Evolutionary conservation across 768 basidiomycete species (phyloP).

Genomic region (Leccinellum albellum): DNA sequence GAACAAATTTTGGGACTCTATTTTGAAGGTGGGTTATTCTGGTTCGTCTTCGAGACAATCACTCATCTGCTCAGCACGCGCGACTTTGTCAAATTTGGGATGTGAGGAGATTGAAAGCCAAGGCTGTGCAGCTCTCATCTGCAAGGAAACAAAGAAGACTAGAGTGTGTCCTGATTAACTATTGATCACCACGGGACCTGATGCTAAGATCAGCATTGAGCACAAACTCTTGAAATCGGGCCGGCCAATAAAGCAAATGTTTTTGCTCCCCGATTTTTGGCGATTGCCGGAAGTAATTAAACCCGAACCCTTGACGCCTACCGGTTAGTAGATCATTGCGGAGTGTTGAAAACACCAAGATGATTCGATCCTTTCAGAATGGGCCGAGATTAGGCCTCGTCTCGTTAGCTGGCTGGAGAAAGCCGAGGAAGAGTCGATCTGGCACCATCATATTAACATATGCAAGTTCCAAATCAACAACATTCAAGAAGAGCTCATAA

Average conservation of each 20-base stretch:
- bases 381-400: slow-evolving; percentile 3
- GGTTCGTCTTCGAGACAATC: background rate
- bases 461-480: no score
- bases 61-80: slow-evolving; percentile 5
- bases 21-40: slow-evolving; percentile 1
- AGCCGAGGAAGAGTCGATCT: background rate
- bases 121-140: background rate
- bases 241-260: background rate
- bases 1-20: background rate
- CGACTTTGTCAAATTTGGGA: slow-evolving; percentile 1
- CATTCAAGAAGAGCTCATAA: background rate
- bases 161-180: slow-evolving; percentile 1
- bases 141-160: slow-evolving; percentile 1
- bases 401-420: background rate
- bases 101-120: background rate
- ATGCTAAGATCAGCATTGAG: slow-evolving; percentile 2
- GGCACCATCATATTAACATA: background rate
- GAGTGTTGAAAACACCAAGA: no score
- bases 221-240: background rate
- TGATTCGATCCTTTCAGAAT: slow-evolving; percentile 3
- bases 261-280: background rate
- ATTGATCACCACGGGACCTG: background rate
- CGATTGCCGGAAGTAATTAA: slow-evolving; percentile 6
- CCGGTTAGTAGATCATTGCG: slow-evolving; percentile 2
- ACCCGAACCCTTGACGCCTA: background rate